phyloP scores from a whole-genome alignment of 2,329 filamentous ascomycete species.

The Alternaria gaisen region DNA sequence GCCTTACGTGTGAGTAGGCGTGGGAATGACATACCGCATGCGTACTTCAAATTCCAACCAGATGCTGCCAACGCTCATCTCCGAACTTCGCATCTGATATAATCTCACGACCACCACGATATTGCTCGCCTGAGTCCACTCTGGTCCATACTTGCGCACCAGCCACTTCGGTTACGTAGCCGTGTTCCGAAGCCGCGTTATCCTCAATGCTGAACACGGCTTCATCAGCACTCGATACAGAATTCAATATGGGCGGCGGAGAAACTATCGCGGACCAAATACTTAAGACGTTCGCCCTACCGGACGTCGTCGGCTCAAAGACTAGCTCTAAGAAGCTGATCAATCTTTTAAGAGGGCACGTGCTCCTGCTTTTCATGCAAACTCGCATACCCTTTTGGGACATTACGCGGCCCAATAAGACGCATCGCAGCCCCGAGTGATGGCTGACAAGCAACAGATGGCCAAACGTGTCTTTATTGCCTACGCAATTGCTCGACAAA shows the following conservation, averaged over 20 bases:
- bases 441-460: slow-evolving; percentile 61
- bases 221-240: slow-evolving; percentile 27
- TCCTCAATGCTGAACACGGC: slow-evolving; percentile 17
- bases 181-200: slow-evolving; percentile 15
- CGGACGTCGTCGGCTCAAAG: slow-evolving; percentile 41
- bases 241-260: slow-evolving; percentile 19
- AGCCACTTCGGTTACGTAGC: slow-evolving; percentile 18
- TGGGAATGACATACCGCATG: slow-evolving; percentile 1
- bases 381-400: slow-evolving; percentile 17
- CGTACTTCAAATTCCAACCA: neutral
- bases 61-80: neutral
- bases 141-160: slow-evolving; percentile 13
- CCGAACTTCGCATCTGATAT: slow-evolving; percentile 19
- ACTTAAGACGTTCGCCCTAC: slow-evolving; percentile 32
- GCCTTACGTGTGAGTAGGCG: slow-evolving; percentile 1
- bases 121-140: slow-evolving; percentile 4
- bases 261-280: slow-evolving; percentile 20
- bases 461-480: slow-evolving; percentile 72
- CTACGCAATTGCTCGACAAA: slow-evolving; percentile 67
- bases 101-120: slow-evolving; percentile 12
- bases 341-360: slow-evolving; percentile 49
- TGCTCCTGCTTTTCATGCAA: slow-evolving; percentile 19
- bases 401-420: slow-evolving; percentile 27
- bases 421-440: slow-evolving; percentile 1
- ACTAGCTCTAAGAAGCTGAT: slow-evolving; percentile 46